Conservation (phyloP, 768 basidiomycete genomes). For the Megacollybia marginata region DNA sequence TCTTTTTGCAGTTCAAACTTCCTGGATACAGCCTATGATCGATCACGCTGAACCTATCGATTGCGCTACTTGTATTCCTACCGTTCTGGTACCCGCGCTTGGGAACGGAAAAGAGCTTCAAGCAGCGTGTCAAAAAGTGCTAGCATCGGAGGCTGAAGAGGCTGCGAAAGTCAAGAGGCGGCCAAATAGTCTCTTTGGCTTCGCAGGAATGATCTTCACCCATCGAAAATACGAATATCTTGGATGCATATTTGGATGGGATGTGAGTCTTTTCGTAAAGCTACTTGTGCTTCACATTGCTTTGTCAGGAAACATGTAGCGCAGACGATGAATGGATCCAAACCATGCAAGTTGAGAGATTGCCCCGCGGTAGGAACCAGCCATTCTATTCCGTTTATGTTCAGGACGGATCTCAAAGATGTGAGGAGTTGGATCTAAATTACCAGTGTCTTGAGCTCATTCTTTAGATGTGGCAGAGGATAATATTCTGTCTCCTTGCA, state of each 20-base stretch:
- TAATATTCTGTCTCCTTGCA: conserved; percentile 16
- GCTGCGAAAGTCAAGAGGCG: conserved; percentile 19
- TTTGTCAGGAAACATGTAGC: conserved; percentile 25
- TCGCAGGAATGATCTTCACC: conserved; percentile 42
- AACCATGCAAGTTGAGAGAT: conserved; percentile 32
- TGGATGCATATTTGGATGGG: conserved; percentile 43
- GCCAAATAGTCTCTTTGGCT: conserved; percentile 24
- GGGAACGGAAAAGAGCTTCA: conserved; percentile 1
- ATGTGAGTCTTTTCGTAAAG: conserved; percentile 24
- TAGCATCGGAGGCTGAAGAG: conserved; percentile 21
- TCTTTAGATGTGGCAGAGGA: conserved; percentile 27
- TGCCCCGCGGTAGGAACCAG: conserved; percentile 34
- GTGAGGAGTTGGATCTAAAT: conserved; percentile 21
- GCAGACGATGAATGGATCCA: conserved; percentile 35
- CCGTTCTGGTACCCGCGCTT: conserved; percentile 28
- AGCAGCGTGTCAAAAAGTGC: conserved; percentile 18
- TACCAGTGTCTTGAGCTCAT: neutral
- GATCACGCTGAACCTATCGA: conserved; percentile 31
- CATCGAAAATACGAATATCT: conserved; percentile 31
- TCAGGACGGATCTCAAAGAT: conserved; percentile 26
- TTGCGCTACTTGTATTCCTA: conserved; percentile 31
- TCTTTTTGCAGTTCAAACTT: conserved; percentile 24
- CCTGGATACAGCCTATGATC: neutral
- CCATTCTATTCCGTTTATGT: conserved; percentile 40
- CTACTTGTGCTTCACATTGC: neutral